Percentiles rank a stretch among this genome's conserved stretches.
Evolutionary conservation across 202 grass and related monocot genomes (phyloP).

Genomic region (Hordeum pubiflorum): DNA sequence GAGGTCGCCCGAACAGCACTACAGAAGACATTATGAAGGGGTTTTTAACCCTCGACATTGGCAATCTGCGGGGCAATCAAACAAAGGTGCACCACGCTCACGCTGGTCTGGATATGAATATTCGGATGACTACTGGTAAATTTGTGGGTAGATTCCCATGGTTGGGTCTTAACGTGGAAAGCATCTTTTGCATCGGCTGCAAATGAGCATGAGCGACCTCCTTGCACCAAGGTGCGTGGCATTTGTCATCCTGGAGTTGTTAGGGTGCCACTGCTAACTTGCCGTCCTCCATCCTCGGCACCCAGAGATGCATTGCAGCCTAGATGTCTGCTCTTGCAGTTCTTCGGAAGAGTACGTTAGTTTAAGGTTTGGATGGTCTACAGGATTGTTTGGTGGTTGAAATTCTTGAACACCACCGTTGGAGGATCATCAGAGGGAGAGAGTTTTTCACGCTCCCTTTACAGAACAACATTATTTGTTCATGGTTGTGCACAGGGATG

Average conservation of each 20-base stretch:
- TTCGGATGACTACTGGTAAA: constrained; percentile 46
- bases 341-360: constrained; percentile 12
- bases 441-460: neutral
- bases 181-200: neutral
- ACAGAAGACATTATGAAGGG: constrained; percentile 36
- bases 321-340: neutral
- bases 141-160: constrained; percentile 16
- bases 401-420: neutral
- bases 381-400: neutral
- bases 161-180: neutral
- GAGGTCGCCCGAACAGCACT: constrained; percentile 37
- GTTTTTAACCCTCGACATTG: constrained; percentile 39
- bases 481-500: neutral
- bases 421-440: neutral
- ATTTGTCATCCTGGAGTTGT: neutral
- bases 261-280: constrained; percentile 10
- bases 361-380: neutral
- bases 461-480: constrained; percentile 1
- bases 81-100: constrained; percentile 28
- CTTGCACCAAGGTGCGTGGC: constrained; percentile 1
- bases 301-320: neutral
- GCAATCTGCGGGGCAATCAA: constrained; percentile 29
- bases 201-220: constrained; percentile 13
- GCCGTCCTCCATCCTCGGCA: neutral
- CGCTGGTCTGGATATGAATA: constrained; percentile 37